A percentile compares a stretch with the other conserved stretches of the same genome.
Conservation (phyloP, 345 rosid genomes). For the Melaleuca alternifolia region DNA sequence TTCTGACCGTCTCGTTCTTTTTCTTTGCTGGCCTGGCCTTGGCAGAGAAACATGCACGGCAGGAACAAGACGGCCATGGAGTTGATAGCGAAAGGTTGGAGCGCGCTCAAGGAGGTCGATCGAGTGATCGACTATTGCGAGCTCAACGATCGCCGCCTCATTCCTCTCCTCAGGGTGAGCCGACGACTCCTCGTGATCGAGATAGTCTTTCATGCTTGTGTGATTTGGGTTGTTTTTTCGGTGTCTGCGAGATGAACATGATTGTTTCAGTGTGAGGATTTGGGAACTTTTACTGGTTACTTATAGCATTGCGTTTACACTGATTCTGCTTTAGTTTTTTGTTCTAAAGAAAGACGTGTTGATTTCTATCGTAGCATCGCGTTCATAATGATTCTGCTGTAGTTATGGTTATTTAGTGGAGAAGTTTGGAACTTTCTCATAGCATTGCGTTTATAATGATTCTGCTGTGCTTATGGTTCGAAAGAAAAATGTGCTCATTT, state of each 20-base stretch:
- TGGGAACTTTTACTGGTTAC: background rate
- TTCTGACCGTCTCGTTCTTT: background rate
- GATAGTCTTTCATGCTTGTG: too few relatives aligned
- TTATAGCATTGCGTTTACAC: background rate
- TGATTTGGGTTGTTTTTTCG: background rate
- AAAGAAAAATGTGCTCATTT: background rate
- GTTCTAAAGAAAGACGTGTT: too few relatives aligned
- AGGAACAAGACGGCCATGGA: constrained; percentile 89
- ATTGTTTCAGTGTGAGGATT: background rate
- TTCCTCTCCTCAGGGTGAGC: constrained; percentile 65
- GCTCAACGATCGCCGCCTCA: constrained; percentile 74
- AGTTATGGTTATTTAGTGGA: too few relatives aligned
- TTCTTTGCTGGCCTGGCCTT: background rate
- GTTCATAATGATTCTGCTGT: too few relatives aligned
- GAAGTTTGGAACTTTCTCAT: too few relatives aligned
- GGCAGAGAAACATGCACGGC: constrained; percentile 65
- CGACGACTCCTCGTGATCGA: background rate
- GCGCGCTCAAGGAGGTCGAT: constrained; percentile 79
- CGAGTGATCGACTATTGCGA: constrained; percentile 82
- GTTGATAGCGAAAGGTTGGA: constrained; percentile 80
- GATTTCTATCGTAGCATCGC: too few relatives aligned
- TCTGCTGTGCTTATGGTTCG: background rate
- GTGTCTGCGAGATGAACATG: background rate
- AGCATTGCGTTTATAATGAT: too few relatives aligned
- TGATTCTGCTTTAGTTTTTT: background rate